Evolutionary conservation across 2,329 filamentous ascomycete genomes (phyloP).

Genomic region (Paecilomyces niveus): DNA sequence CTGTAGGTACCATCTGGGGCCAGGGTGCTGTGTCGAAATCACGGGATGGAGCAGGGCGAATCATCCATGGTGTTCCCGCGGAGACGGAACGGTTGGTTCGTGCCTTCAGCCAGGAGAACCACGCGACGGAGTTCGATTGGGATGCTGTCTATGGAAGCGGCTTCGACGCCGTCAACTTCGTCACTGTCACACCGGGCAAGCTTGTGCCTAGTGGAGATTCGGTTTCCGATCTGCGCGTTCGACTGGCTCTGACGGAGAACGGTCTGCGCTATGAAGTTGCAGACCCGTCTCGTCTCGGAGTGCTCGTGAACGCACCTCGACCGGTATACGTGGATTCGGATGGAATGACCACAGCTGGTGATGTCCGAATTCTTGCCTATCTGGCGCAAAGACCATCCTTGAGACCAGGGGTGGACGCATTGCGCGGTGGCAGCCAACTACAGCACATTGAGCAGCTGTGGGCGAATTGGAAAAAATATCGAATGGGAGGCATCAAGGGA

Average conservation of each 20-base stretch:
- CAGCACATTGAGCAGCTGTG: slow-evolving; percentile 22
- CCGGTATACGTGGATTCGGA: slow-evolving; percentile 23
- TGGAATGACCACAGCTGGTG: slow-evolving; percentile 19
- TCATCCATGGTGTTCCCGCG: slow-evolving; percentile 62
- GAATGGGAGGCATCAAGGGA: not conserved
- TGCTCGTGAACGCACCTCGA: slow-evolving; percentile 2
- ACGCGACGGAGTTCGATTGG: slow-evolving; percentile 65
- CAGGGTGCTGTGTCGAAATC: slow-evolving; percentile 74
- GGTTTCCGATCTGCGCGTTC: slow-evolving; percentile 30
- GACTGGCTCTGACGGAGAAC: slow-evolving; percentile 31
- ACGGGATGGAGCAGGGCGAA: slow-evolving; percentile 49
- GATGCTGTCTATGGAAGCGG: slow-evolving; percentile 65
- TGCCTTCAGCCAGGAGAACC: slow-evolving; percentile 83
- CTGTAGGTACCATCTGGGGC: slow-evolving; percentile 73
- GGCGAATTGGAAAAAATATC: slow-evolving; percentile 21
- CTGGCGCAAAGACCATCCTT: slow-evolving; percentile 16
- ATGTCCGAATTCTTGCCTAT: slow-evolving; percentile 23
- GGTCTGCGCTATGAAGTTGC: slow-evolving; percentile 27
- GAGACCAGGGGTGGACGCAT: slow-evolving; percentile 18
- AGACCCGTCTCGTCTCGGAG: not conserved
- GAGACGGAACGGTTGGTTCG: slow-evolving; percentile 60
- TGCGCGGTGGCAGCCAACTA: slow-evolving; percentile 22
- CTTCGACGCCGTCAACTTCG: slow-evolving; percentile 64
- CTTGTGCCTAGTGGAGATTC: slow-evolving; percentile 25
- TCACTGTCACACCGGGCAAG: slow-evolving; percentile 26